Base-by-base conservation (phyloP, 2,329 filamentous ascomycete species). In the Aspergillus costaricaensis region DNA sequence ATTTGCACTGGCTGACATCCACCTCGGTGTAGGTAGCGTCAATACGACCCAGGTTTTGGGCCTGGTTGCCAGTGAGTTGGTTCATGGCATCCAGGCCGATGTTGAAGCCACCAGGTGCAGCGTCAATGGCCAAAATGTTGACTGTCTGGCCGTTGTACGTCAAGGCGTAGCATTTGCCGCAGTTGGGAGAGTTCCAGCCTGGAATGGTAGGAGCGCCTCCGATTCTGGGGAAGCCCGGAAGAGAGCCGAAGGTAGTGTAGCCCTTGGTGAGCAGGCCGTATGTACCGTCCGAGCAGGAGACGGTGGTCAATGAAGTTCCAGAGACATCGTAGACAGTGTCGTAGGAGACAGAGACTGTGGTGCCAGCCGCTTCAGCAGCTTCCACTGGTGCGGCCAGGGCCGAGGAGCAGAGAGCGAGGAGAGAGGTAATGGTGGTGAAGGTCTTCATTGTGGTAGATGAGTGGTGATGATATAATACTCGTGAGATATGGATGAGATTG, bases 261-360 rank as follows among this genome's bases (percentile, higher is more conserved):
- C 72, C 74, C 52, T 71, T 68, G 8, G 19, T 57, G 10, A 70
- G 51, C 17, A 79, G 70, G 21, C 76, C 76, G 58, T 76, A 70
- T 32, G 38, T 21, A 6, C 76, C 76, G 57, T 77, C 66, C 10
- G 75, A 77, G 67, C 77, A 79, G 51, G 72, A 30, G 48, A 92
- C 82, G 5, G 70, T 74, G 36, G 76, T 80, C 57, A 93, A 74
- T 48, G 84, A 80, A 60, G 86, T 83, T 61, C 66, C 66, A 49
- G 73, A 73, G 64, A 88, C 79, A 71, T 93, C 90, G 78, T 91
- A 95, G 71, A 83, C 86, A 19, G 79, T 77, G 77, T 93, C 90
- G 76, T 88, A 94, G 65, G 88, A 88, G 70, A 92, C 89, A 74
- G 70, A 75, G 54, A 79, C 66, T 17, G 58, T 51, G 36, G 65